These are phyloP conservation scores for Ganoderma lucidum DNA, from an alignment of 1,284 basidiomycete species.

Conservation along the genomic window DNA sequence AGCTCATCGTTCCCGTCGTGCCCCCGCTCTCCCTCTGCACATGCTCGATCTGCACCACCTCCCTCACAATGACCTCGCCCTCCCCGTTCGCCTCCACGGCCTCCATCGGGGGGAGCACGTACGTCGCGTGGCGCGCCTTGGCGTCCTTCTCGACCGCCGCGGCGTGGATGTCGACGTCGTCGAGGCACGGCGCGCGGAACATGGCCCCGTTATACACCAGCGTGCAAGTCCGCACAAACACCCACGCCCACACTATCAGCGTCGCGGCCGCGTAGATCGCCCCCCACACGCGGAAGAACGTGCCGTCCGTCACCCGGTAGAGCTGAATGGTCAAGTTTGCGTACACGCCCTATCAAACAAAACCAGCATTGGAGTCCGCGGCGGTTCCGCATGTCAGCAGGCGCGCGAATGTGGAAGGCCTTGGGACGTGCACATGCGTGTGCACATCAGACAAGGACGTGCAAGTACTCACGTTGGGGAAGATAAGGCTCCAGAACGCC, in stretches of 20 bases:
- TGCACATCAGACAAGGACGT: no score
- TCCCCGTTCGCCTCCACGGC: neutral
- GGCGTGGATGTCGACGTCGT: constrained; percentile 34
- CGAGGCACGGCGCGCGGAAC: constrained; percentile 50
- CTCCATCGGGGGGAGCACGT: neutral
- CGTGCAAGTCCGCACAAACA: constrained; percentile 47
- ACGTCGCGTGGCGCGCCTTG: neutral
- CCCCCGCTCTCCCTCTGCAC: no score
- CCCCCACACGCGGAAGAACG: constrained; percentile 41
- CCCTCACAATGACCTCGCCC: neutral
- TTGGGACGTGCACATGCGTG: no score
- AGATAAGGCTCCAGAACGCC: constrained; percentile 58
- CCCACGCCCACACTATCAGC: constrained; percentile 51
- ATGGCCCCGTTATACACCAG: constrained; percentile 49
- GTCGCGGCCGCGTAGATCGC: constrained; percentile 35
- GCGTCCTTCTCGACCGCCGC: constrained; percentile 12
- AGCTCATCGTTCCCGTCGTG: no score
- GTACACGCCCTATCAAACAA: constrained; percentile 46
- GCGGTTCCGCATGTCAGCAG: neutral
- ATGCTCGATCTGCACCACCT: neutral
- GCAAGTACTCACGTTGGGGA: constrained; percentile 49
- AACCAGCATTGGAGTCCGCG: neutral
- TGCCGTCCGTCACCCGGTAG: constrained; percentile 50
- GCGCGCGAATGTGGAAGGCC: neutral
- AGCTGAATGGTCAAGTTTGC: constrained; percentile 54